Base-by-base conservation (phyloP, 352 stramenopile genomes). In the Globisporangium takayamanum region DNA sequence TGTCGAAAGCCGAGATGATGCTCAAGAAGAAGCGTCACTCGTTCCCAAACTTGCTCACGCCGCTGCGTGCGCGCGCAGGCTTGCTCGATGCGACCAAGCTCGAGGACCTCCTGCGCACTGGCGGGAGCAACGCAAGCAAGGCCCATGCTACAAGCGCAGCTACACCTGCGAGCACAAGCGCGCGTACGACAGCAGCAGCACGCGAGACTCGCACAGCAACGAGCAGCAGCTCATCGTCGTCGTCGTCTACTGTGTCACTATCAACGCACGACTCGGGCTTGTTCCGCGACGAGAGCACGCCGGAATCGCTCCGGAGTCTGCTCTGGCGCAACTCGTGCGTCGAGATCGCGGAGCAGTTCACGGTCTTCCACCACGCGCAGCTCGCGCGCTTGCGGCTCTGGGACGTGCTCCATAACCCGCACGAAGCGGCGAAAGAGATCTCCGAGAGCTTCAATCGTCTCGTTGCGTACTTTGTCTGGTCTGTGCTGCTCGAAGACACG, bases 381-480 rank as follows among this genome's bases (percentile, higher is more conserved):
- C 61, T 92, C 33, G 55, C 62, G 1, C 55, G 56, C 0, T 55
- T 89, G 18, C 63, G 68, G 39, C 67, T 83, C 2, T 89, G 76
- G 78, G 74, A 80, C 22, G 84, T 92, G 37, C 55, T 89, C 12
- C 67, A 78, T 41, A 58, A 70, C 37, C 74, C 76, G 1, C 72
- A 72, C 33, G 55, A 79, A 59, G 67, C 67, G 5, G 69, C 74
- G 2, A 87, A 81, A 50, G 62, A 75, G 3, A 64, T 88, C 41
- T 80, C 78, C 0, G 77, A 84, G 6, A 69, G 77, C 37, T 90
- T 88, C 52, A 89, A 92, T 47, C 62, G 67, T 2, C 67, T 92
- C 36, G 81, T 86, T 33, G 55, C 67, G 5, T 90, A 84, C 57
- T 77, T 90, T 15, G 78, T 90, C 26, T 92, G 82, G 82, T 89